Evolutionary conservation across 306 rosid genomes (phyloP), one percentile per base, ranked within the genome.

Genomic region (Carpinus viminea): DNA sequence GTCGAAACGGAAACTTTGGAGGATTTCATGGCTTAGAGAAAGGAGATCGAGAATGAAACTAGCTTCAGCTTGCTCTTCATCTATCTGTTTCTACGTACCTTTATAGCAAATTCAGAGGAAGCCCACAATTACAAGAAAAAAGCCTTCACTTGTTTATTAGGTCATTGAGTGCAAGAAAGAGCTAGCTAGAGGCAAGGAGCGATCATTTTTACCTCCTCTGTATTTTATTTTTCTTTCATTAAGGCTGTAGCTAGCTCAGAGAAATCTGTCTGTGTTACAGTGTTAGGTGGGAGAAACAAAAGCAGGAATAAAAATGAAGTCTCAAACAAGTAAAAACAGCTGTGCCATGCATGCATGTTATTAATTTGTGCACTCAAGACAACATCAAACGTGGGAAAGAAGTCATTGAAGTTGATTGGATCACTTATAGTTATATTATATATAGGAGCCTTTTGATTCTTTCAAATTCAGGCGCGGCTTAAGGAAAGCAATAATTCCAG

Each of bases 81-180:
- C 5, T 4, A 38, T 31, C 0, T 74, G 41, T 28, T 74, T 51
- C 41, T 26, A 28, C 34, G 2, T 31, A 31, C 28, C 18, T 87
- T 87, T 87, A 85, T 85, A 87, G 80, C 48, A 46, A 72, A 41
- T 78, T 70, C 0, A 50, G 28, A 69, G 71, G 73, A 79, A 65
- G 76, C 74, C 68, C 65, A 76, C 60, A 24, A 24, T 4, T 46
- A 36, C 82, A 85, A 83, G 91, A 68, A 51, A 82, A 24, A 69
- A 60, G 1, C 17, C 8, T 17, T 51, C 2, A 15, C 17, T 51
- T 17, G 7, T 51, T 51, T 51, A 51, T 51, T 17, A 16, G 1
- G 55, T 51, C 55, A 38, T 4, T 38, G 43, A 38, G 43, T 38
- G 43, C 43, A 38, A 38, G 43, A 38, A 38, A 38, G 43, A 38